A percentile compares a stretch with the other conserved stretches of the same genome.
These are phyloP conservation scores for Stramenopiles sp. DNA, from an alignment of 352 stramenopile species.

Conservation along the genomic window DNA sequence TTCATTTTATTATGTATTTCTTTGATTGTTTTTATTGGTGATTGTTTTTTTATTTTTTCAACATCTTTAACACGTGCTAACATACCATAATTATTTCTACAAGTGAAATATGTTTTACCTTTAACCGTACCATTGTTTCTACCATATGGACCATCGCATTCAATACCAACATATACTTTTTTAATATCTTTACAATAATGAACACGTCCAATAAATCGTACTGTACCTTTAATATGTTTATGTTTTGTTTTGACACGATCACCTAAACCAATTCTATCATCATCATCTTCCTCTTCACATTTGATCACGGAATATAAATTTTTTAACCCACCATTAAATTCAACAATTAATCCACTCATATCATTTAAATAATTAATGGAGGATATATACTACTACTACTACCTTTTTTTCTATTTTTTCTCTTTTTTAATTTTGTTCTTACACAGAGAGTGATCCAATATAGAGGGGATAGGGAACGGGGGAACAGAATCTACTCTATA, in stretches of 20 bases:
- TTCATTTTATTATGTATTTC: neutral
- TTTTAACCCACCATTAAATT: neutral
- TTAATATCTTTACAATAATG: neutral
- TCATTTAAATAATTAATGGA: no score
- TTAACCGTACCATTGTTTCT: neutral
- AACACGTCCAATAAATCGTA: neutral
- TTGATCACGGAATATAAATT: neutral
- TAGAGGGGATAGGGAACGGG: no score
- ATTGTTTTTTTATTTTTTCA: neutral
- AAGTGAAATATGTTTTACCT: neutral
- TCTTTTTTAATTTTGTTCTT: no score
- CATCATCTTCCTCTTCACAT: neutral
- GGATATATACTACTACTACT: no score
- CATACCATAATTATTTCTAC: neutral
- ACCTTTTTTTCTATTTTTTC: no score
- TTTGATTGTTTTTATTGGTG: neutral
- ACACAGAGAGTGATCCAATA: no score
- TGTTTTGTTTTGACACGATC: neutral
- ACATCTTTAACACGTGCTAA: neutral
- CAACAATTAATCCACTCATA: neutral
- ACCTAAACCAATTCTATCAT: neutral
- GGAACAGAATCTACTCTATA: no score
- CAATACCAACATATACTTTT: neutral
- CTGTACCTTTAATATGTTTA: neutral
- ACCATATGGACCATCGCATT: neutral